Percentiles rank a stretch among this genome's conserved stretches.
phyloP scores from a whole-genome alignment of 805 yeast genomes.

The Candida hispaniensis region DNA sequence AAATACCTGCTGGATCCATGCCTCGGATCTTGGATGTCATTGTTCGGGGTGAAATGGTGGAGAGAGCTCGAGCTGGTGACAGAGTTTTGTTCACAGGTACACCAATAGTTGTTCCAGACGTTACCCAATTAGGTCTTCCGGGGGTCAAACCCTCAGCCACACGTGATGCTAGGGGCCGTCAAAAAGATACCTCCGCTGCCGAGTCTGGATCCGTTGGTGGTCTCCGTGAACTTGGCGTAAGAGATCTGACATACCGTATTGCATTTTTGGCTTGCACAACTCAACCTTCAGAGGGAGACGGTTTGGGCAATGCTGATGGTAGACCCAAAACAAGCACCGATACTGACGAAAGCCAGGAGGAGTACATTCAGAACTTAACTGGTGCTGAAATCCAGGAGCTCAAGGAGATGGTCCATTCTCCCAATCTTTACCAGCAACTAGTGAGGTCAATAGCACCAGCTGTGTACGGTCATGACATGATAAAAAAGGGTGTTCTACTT shows the following conservation, averaged over 20 bases:
- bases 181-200: conserved; percentile 53
- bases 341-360: conserved; percentile 69
- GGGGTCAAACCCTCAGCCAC: conserved; percentile 83
- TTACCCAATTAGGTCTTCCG: conserved; percentile 86
- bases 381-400: conserved; percentile 76
- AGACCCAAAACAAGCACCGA: conserved; percentile 37
- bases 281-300: conserved; percentile 42
- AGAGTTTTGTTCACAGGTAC: conserved; percentile 89
- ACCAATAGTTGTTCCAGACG: conserved; percentile 89
- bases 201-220: conserved; percentile 76
- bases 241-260: conserved; percentile 84
- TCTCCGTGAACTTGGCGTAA: conserved; percentile 77
- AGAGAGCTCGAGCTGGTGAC: conserved; percentile 95
- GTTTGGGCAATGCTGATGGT: conserved; percentile 29
- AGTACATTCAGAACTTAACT: conserved; percentile 64
- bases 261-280: conserved; percentile 92
- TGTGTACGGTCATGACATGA: conserved; percentile 89
- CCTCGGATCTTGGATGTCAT: conserved; percentile 93
- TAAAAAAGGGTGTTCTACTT: conserved; percentile 80
- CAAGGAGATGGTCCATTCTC: conserved; percentile 83
- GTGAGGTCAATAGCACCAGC: conserved; percentile 91
- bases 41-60: conserved; percentile 87
- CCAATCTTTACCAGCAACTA: conserved; percentile 69
- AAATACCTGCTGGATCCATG: conserved; percentile 97
- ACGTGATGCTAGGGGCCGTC: conserved; percentile 50